phyloP scores from a whole-genome alignment of 2,329 filamentous ascomycete species.

The Aspergillus sergii region DNA sequence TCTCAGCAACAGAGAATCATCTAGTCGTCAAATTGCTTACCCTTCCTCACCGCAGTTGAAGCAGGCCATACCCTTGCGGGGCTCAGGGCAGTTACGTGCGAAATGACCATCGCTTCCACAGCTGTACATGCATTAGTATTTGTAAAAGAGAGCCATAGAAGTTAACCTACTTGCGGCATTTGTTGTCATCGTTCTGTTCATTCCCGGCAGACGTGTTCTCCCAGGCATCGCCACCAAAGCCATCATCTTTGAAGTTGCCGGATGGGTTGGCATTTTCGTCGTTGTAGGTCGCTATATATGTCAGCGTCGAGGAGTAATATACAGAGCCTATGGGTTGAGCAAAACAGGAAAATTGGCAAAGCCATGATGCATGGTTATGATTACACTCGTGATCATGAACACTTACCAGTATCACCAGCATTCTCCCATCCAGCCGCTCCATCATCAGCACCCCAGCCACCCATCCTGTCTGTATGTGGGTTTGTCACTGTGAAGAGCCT shows the following conservation, averaged over 20 bases:
- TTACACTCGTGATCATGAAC: background rate
- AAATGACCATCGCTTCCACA: constrained; percentile 43
- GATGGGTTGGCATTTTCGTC: constrained; percentile 22
- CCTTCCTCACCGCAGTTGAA: constrained; percentile 48
- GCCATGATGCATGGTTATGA: background rate
- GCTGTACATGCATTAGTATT: constrained; percentile 24
- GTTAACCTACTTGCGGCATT: constrained; percentile 41
- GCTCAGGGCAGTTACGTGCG: constrained; percentile 47
- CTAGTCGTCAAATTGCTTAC: constrained; percentile 22
- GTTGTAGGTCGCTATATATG: background rate
- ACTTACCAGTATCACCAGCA: background rate
- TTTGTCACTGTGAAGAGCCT: background rate
- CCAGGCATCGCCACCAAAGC: constrained; percentile 11
- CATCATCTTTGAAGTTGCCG: constrained; percentile 6
- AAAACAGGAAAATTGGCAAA: background rate
- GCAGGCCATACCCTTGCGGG: constrained; percentile 43
- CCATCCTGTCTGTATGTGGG: background rate
- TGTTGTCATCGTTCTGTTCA: constrained; percentile 22
- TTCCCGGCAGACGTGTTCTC: constrained; percentile 8
- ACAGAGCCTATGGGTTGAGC: background rate
- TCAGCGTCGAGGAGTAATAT: background rate
- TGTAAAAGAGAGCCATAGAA: background rate
- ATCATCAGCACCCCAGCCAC: background rate
- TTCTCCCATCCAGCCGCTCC: background rate
- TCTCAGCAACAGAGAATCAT: constrained; percentile 2